Evolutionary conservation across 2,329 filamentous ascomycete genomes (phyloP).

Genomic region (Neofusicoccum kwambonambiense): DNA sequence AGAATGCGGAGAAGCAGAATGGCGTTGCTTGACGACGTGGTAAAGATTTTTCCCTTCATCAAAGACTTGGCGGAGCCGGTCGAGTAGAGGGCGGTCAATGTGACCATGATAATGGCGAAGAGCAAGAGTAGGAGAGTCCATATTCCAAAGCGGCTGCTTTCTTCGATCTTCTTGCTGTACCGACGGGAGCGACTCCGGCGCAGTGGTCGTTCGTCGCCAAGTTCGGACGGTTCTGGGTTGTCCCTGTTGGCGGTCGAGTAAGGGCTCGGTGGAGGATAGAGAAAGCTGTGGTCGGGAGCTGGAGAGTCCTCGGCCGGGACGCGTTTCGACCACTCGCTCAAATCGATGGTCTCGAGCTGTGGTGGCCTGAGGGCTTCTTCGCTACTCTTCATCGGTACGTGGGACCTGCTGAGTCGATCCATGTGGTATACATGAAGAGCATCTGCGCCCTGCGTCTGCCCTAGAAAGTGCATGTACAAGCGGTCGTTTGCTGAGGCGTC

Average conservation of each 20-base stretch:
- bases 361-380: not conserved
- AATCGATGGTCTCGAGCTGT: not conserved
- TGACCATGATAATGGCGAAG: not conserved
- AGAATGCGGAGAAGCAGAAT: conserved; percentile 14
- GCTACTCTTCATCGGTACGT: not conserved
- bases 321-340: conserved; percentile 5
- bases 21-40: not conserved
- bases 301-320: not conserved
- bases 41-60: conserved; percentile 5
- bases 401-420: conserved; percentile 4
- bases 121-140: conserved; percentile 3
- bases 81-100: conserved; percentile 2
- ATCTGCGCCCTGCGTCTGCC: conserved; percentile 11
- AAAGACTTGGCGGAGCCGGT: conserved; percentile 6
- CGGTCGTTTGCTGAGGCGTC: not conserved
- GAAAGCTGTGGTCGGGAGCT: not conserved
- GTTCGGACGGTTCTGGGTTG: not conserved
- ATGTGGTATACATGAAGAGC: conserved; percentile 7
- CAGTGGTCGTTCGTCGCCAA: not conserved
- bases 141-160: conserved; percentile 10
- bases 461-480: not conserved
- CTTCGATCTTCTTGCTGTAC: conserved; percentile 5
- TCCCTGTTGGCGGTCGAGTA: not conserved
- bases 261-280: not conserved
- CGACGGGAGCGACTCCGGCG: not conserved